Evolutionary conservation across 345 rosid species (phyloP).

Genomic region (Populus euphratica): DNA sequence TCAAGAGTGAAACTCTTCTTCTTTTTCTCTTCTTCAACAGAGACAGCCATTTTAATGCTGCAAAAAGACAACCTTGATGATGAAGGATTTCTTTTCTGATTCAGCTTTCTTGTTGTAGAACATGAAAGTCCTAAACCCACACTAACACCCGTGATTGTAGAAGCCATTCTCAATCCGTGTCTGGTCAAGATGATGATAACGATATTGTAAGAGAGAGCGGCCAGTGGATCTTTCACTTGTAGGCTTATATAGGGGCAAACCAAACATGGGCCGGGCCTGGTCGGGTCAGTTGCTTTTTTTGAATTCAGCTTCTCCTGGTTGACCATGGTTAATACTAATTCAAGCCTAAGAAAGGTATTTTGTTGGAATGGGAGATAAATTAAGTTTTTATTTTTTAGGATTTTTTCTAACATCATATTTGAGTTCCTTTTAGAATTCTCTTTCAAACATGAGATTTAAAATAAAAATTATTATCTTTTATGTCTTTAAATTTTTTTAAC

Average conservation of each 20-base stretch:
- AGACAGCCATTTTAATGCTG: conserved; percentile 53
- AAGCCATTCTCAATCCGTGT: conserved; percentile 27
- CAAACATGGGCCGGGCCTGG: neutral
- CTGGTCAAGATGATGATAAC: conserved; percentile 9
- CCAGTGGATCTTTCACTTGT: neutral
- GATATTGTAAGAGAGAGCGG: neutral
- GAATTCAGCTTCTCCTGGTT: neutral
- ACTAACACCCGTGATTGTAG: conserved; percentile 50
- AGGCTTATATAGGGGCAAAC: neutral
- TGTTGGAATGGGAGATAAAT: neutral
- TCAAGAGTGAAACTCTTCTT: conserved; percentile 57
- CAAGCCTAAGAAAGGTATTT: neutral
- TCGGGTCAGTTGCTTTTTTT: neutral
- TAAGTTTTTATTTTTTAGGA: neutral
- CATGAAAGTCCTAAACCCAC: conserved; percentile 46
- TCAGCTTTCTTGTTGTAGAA: conserved; percentile 30
- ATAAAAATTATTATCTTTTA: no score
- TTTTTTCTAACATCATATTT: no score
- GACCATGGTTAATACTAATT: neutral
- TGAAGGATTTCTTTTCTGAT: conserved; percentile 21
- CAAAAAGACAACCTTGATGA: conserved; percentile 36
- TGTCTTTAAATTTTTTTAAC: no score
- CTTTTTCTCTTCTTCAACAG: conserved; percentile 55
- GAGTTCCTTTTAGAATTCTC: no score
- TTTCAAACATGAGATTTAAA: no score